phyloP scores from a whole-genome alignment of 441 rosid genomes.

The Gossypium trilobum region DNA sequence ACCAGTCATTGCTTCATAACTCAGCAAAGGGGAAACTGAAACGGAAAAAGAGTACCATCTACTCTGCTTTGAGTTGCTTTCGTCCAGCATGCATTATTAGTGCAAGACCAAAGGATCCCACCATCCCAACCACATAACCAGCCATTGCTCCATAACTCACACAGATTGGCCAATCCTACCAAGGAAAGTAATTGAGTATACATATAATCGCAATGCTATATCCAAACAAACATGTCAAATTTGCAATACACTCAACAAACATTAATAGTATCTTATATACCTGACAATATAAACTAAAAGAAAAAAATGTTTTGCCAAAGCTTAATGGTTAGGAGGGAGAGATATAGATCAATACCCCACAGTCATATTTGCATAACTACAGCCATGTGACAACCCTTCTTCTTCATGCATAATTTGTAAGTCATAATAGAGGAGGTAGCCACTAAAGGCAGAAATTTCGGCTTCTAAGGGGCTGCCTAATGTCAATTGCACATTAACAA shows the following conservation, averaged over 20 bases:
- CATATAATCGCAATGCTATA: background rate
- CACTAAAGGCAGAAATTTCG: background rate
- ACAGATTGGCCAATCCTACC: constrained; percentile 82
- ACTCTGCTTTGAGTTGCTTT: constrained; percentile 32
- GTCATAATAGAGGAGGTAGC: too few relatives aligned
- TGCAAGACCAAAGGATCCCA: constrained; percentile 37
- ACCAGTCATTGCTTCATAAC: background rate
- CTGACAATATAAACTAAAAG: background rate
- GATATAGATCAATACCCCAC: too few relatives aligned
- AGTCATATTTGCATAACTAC: too few relatives aligned
- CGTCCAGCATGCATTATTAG: constrained; percentile 10
- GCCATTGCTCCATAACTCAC: constrained; percentile 64
- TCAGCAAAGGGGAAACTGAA: background rate
- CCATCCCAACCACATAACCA: constrained; percentile 48
- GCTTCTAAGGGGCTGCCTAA: background rate
- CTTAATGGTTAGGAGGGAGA: background rate
- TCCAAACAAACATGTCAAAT: background rate
- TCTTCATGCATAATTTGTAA: too few relatives aligned
- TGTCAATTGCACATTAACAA: background rate
- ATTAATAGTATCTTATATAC: background rate
- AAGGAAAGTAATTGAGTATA: constrained; percentile 5
- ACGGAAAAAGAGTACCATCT: background rate
- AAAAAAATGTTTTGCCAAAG: background rate
- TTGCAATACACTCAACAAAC: background rate
- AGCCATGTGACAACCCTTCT: too few relatives aligned